Evolutionary conservation across 352 stramenopile species (phyloP), one percentile per base, ranked within the genome.

Genomic region (Paralagenidium karlingii): DNA sequence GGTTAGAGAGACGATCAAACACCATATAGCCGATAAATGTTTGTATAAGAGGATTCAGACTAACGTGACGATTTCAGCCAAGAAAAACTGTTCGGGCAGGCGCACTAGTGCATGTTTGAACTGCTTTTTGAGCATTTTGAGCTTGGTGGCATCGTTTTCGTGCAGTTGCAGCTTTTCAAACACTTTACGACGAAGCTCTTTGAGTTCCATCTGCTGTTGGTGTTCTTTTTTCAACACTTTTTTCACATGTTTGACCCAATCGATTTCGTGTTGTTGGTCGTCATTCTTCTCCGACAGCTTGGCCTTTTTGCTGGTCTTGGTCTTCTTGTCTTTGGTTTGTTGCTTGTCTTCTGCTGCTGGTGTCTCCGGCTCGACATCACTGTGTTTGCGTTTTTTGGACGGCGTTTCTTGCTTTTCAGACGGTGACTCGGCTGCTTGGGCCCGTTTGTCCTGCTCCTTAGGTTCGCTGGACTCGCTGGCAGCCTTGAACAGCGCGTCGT

Each of bases 211-310:
- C 38, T 81, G 47, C 34, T 67, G 73, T 10, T 30, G 49, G 5
- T 46, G 24, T 19, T 60, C 33, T 11, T 51, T 63, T 49, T 82
- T 82, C 8, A 85, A 45, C 40, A 51, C 45, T 18, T 47, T 41
- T 40, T 77, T 80, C 27, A 88, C 67, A 1, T 82, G 47, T 45
- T 88, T 85, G 34, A 48, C 40, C 75, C 70, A 88, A 47, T 85
- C 89, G 47, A 84, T 40, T 7, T 53, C 36, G 27, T 74, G 70
- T 18, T 58, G 49, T 4, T 33, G 3, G 5, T 45, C 24, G 21
- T 55, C 24, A 3, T 47, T 42, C 49, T 79, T 84, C 57, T 80
- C 79, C 27, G 18, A 40, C 6, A 6, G 31, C 1, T 40, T 24
- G 8, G 26, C 29, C 18, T 33, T 43, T 7, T 63, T 53, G 3